phyloP scores from a whole-genome alignment of 805 yeast species.

The Candida cerambycidarum region DNA sequence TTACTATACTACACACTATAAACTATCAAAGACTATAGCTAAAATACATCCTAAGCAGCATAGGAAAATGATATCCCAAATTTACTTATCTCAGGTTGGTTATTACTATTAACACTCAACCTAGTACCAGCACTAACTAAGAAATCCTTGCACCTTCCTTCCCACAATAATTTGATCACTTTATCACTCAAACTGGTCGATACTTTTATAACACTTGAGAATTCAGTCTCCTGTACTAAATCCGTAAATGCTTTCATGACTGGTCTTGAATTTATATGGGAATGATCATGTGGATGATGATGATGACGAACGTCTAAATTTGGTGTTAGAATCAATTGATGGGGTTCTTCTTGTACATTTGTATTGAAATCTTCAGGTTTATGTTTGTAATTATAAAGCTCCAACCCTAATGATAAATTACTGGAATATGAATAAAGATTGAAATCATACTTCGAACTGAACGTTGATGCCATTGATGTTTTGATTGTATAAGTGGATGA shows the following conservation, averaged over 20 bases:
- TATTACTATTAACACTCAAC: conserved; percentile 38
- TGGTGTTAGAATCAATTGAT: background rate
- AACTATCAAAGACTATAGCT: background rate
- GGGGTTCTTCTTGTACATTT: no score
- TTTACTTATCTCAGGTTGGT: conserved; percentile 47
- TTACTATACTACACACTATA: background rate
- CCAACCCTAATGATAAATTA: conserved; percentile 82
- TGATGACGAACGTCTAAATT: background rate
- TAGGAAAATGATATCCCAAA: conserved; percentile 65
- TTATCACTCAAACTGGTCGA: conserved; percentile 68
- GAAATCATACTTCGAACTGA: conserved; percentile 84
- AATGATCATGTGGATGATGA: conserved; percentile 8
- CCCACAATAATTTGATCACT: conserved; percentile 74
- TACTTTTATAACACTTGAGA: conserved; percentile 69
- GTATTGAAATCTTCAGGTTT: no score
- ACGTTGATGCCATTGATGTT: conserved; percentile 71
- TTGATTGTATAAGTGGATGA: conserved; percentile 85
- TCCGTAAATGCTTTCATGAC: conserved; percentile 51
- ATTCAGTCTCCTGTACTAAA: conserved; percentile 51
- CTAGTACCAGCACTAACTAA: conserved; percentile 73
- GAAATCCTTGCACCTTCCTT: conserved; percentile 80
- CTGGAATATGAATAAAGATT: conserved; percentile 89
- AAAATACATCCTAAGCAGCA: conserved; percentile 27
- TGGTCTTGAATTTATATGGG: conserved; percentile 10
- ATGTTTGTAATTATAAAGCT: conserved; percentile 57